Base-by-base conservation (phyloP, 2,329 filamentous ascomycete genomes). In the Aspergillus quadrilineatus region DNA sequence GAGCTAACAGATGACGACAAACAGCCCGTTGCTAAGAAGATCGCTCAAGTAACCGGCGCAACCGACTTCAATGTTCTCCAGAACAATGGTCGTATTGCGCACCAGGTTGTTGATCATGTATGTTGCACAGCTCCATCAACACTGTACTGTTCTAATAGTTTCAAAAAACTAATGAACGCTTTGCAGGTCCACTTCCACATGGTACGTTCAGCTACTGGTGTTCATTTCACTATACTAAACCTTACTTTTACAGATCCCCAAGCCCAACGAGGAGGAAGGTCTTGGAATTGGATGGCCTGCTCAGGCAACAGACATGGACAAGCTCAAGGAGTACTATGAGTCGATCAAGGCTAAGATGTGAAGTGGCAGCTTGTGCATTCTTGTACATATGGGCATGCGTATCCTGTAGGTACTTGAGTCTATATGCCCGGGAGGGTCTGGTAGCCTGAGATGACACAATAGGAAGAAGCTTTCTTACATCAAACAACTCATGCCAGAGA, bases 61-160 rank as follows among this genome's bases (percentile, higher is more conserved):
- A 79, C 80, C 50, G 84, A 97, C 74, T 99, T 91, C 81, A 99
- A 99, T 71, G 84, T 99, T 48, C 79, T 99, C 58, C 94, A 99
- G 79, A 99, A 99, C 79, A 99, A 99, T 70, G 94, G 94, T 51
- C 81, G 84, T 22, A 84, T 93, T 68, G 94, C 94, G 15, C 94
- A 99, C 75, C 94, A 97, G 78, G 81, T 89, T 62, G 93, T 99
- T 60, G 89, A 91, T 65, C 94, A 99, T 78, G 93, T 94, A 78
- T 77, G 85, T 50, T n/a, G 14, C 52, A 4, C 36, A 8, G 7
- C 17, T 28, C 4, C 3, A 28, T 26, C 10, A 14, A 3, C 12
- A 6, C 22, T 6, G 5, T 7, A 28, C 14, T 2, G 14, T 1
- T 15, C 8, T 0, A 14, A 34, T 47, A 7, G 7, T 15, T 47